A percentile compares a stretch with the other conserved stretches of the same genome.
These are phyloP conservation scores for Astrothelium macrocarpum DNA, from an alignment of 495 filamentous ascomycete species.

Conservation along the genomic window DNA sequence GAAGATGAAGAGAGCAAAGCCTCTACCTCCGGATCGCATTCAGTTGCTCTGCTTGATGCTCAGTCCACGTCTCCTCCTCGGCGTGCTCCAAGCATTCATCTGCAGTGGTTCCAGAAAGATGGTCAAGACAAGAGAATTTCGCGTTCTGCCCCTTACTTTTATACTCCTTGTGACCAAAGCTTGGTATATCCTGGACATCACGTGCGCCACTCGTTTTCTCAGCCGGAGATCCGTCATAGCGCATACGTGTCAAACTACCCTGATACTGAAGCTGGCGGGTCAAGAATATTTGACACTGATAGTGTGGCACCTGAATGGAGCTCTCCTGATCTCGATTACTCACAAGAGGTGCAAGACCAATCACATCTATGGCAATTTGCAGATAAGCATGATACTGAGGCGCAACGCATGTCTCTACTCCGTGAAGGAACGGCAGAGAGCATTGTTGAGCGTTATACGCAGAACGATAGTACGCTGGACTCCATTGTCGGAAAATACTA, in stretches of 20 bases:
- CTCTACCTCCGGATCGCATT: neutral
- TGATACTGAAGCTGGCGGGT: neutral
- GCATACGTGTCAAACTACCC: constrained; percentile 2
- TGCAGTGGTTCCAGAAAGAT: neutral
- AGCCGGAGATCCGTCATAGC: neutral
- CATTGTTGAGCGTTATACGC: neutral
- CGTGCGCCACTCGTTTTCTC: neutral
- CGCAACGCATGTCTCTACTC: neutral
- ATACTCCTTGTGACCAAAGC: neutral
- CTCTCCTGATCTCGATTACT: neutral
- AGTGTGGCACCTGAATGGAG: neutral
- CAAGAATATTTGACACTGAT: neutral
- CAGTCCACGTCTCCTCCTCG: neutral
- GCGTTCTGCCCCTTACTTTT: neutral
- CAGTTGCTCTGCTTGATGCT: neutral
- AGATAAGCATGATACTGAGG: neutral
- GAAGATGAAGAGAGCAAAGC: constrained; percentile 4
- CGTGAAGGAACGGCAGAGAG: neutral
- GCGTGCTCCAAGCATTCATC: constrained; percentile 1
- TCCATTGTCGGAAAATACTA: neutral
- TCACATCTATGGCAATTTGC: neutral
- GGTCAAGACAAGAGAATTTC: neutral
- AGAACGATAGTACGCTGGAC: neutral
- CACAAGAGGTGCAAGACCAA: constrained; percentile 1
- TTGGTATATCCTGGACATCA: neutral